These are phyloP conservation scores for Clonostachys rhizophaga DNA, from an alignment of 2,329 filamentous ascomycete species.

Conservation along the genomic window DNA sequence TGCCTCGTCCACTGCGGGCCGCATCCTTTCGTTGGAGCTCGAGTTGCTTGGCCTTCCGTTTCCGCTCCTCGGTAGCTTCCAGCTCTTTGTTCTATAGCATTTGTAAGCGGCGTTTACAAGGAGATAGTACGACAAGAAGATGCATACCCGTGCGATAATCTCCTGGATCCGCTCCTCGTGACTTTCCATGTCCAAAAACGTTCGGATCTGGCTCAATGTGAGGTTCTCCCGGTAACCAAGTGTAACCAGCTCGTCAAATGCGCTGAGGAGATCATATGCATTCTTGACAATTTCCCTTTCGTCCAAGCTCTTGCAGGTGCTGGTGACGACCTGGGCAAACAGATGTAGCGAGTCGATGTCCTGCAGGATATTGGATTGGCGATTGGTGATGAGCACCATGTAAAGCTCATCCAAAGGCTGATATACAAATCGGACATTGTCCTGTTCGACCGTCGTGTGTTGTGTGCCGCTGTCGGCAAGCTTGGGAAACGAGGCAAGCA, in stretches of 20 bases:
- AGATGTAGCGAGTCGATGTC: constrained; percentile 98
- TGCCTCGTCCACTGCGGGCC: constrained; percentile 66
- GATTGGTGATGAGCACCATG: constrained; percentile 99
- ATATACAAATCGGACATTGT: constrained; percentile 99
- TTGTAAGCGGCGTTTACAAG: constrained; percentile 5
- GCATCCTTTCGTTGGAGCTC: constrained; percentile 99
- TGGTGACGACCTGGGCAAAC: constrained; percentile 95
- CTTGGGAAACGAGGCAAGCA: constrained; percentile 96
- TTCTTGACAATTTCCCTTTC: constrained; percentile 93
- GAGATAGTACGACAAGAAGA: background rate
- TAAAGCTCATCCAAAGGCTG: constrained; percentile 98
- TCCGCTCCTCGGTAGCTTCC: constrained; percentile 96
- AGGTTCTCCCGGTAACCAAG: constrained; percentile 95
- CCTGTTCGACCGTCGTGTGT: constrained; percentile 97
- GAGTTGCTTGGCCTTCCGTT: constrained; percentile 96
- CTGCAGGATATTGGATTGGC: constrained; percentile 98
- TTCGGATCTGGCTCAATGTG: constrained; percentile 96
- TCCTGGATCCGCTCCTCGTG: constrained; percentile 99
- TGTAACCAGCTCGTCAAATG: constrained; percentile 95
- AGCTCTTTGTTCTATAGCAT: constrained; percentile 84
- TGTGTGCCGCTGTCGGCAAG: constrained; percentile 93
- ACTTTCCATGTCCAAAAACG: constrained; percentile 98
- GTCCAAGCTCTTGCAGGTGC: constrained; percentile 92
- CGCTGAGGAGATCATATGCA: constrained; percentile 92
- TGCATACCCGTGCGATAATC: constrained; percentile 80